These are phyloP conservation scores for Paramecium biaurelia DNA, from an alignment of 73 alveolate genomes.

Conservation along the genomic window DNA sequence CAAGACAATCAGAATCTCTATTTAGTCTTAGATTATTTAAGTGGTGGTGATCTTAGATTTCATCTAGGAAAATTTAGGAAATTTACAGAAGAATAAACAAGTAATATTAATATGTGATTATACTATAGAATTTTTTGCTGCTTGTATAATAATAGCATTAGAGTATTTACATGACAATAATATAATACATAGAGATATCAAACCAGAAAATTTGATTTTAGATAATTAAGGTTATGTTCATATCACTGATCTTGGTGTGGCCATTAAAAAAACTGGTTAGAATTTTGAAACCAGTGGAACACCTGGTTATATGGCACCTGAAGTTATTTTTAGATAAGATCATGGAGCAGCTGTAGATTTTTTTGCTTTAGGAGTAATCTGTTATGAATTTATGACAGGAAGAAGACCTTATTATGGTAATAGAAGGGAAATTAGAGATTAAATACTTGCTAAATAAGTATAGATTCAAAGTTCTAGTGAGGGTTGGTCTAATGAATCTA, in stretches of 20 bases:
- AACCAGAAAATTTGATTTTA: slow-evolving; percentile 96
- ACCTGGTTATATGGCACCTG: slow-evolving; percentile 84
- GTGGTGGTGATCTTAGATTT: slow-evolving; percentile 81
- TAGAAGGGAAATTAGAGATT: slow-evolving; percentile 87
- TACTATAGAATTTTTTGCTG: slow-evolving; percentile 77
- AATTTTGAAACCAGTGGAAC: slow-evolving; percentile 96
- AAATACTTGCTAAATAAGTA: slow-evolving; percentile 80
- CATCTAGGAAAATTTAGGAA: slow-evolving; percentile 67
- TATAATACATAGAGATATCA: slow-evolving; percentile 94
- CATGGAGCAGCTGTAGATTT: slow-evolving; percentile 79
- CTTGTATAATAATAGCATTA: slow-evolving; percentile 88
- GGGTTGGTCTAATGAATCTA: slow-evolving; percentile 84
- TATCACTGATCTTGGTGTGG: slow-evolving; percentile 96
- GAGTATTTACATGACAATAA: slow-evolving; percentile 91
- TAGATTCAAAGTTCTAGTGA: slow-evolving; percentile 63
- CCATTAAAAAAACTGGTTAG: slow-evolving; percentile 83
- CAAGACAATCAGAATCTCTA: slow-evolving; percentile 71
- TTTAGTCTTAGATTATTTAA: slow-evolving; percentile 73
- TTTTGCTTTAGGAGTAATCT: slow-evolving; percentile 81
- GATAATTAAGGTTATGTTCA: slow-evolving; percentile 89
- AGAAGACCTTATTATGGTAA: slow-evolving; percentile 78
- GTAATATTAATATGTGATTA: neutral
- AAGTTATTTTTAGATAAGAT: slow-evolving; percentile 78
- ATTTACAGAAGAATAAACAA: slow-evolving; percentile 77
- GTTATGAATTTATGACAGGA: slow-evolving; percentile 85